phyloP scores from a whole-genome alignment of 164 flowering plant species.

The Piper betle region DNA sequence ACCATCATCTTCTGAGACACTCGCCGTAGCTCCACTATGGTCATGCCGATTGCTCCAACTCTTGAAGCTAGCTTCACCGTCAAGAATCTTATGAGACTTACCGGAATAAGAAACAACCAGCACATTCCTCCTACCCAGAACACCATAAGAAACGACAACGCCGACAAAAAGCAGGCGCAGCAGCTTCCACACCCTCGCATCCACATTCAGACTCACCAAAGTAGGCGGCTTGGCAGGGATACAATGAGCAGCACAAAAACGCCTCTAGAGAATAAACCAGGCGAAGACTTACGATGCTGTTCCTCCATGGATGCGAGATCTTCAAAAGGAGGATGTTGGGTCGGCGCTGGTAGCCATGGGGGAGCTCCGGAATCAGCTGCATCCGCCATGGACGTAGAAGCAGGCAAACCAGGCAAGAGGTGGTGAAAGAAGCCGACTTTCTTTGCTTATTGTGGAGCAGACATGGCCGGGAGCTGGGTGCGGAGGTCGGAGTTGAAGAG shows the following conservation, averaged over 20 bases:
- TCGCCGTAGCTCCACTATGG: conserved; percentile 40
- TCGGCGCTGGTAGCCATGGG: conserved; percentile 1
- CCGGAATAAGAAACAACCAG: too few species aligned
- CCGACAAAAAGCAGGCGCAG: conserved; percentile 81
- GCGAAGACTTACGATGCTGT: conserved; percentile 35
- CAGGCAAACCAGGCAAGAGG: background rate
- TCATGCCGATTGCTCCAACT: conserved; percentile 63
- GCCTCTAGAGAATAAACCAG: conserved; percentile 32
- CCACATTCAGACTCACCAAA: conserved; percentile 38
- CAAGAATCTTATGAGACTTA: too few species aligned
- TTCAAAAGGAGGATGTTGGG: conserved; percentile 7
- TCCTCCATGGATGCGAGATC: conserved; percentile 6
- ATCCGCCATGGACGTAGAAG: conserved; percentile 9
- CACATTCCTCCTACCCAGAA: conserved; percentile 54
- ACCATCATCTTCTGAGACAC: conserved; percentile 31
- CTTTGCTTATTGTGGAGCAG: too few species aligned
- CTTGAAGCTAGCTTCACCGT: too few species aligned
- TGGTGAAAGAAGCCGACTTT: too few species aligned
- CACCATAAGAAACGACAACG: conserved; percentile 78
- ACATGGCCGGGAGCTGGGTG: too few species aligned
- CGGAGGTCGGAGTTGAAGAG: too few species aligned
- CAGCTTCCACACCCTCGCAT: conserved; percentile 74
- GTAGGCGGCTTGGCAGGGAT: conserved; percentile 74
- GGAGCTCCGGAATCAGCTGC: background rate
- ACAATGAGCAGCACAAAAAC: conserved; percentile 27